A percentile compares a stretch with the other conserved stretches of the same genome.
phyloP scores from a whole-genome alignment of 352 stramenopile genomes.

The Pythium periplocum region DNA sequence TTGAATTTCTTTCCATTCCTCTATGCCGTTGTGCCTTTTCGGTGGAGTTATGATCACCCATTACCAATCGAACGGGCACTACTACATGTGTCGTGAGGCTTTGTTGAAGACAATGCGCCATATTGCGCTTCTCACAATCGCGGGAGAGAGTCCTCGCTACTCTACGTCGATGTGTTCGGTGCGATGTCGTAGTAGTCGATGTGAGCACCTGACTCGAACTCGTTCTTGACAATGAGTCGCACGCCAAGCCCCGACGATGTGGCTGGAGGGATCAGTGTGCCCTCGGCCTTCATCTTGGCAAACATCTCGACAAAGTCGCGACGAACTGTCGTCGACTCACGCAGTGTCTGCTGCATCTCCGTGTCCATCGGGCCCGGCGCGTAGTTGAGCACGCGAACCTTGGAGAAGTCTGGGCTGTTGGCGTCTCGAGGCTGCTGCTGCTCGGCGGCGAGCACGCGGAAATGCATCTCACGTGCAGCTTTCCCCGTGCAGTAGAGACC shows the following conservation, averaged over 20 bases:
- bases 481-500: conserved; percentile 83
- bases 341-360: conserved; percentile 74
- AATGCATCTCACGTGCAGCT: conserved; percentile 85
- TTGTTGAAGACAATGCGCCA: no score
- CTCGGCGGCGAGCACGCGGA: conserved; percentile 59
- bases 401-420: background rate
- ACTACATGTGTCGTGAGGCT: no score
- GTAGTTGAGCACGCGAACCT: conserved; percentile 76
- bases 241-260: conserved; percentile 62
- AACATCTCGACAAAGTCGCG: conserved; percentile 37
- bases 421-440: conserved; percentile 15
- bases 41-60: no score
- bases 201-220: conserved; percentile 56
- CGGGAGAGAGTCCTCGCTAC: no score
- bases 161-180: no score
- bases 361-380: conserved; percentile 86
- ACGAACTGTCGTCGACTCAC: conserved; percentile 38
- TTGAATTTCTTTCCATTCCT: no score
- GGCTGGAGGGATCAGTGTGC: conserved; percentile 39
- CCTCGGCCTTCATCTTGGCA: conserved; percentile 43
- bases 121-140: no score
- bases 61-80: no score
- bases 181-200: conserved; percentile 78
- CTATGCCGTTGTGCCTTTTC: no score
- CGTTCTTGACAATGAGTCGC: conserved; percentile 35